Conservation (phyloP, 2,329 filamentous ascomycete species). For the Escovopsis sp. region DNA sequence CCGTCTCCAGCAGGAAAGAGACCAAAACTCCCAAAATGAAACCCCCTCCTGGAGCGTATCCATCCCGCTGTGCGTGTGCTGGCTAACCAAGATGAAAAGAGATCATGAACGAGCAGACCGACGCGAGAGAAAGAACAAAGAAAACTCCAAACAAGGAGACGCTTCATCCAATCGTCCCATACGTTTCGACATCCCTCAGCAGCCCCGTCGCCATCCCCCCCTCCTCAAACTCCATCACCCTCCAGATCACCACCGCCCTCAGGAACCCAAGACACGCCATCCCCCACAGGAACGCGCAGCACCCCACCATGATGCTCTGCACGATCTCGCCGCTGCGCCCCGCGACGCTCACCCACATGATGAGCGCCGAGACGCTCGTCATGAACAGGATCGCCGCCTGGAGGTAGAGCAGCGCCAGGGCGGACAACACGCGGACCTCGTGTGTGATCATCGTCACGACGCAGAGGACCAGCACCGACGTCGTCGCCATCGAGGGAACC, state of each 20-base stretch:
- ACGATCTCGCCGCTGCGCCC: constrained; percentile 9
- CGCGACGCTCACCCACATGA: constrained; percentile 12
- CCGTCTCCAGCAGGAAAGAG: background rate
- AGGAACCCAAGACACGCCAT: constrained; percentile 15
- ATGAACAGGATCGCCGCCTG: constrained; percentile 13
- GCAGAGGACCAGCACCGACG: constrained; percentile 10
- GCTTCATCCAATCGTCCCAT: background rate
- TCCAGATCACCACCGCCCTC: constrained; percentile 16
- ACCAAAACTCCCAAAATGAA: background rate
- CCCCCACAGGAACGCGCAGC: constrained; percentile 15
- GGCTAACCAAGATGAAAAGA: too few relatives aligned
- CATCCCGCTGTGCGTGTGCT: too few relatives aligned
- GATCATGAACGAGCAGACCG: too few relatives aligned
- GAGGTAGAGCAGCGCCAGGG: constrained; percentile 13
- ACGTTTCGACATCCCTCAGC: background rate
- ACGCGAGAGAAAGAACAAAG: too few relatives aligned
- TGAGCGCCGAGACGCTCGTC: constrained; percentile 8
- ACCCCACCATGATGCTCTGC: constrained; percentile 14
- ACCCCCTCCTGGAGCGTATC: too few relatives aligned
- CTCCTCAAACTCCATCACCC: constrained; percentile 4
- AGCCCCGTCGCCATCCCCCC: background rate
- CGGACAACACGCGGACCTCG: constrained; percentile 14
- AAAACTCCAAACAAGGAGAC: too few relatives aligned
- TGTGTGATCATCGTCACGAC: constrained; percentile 11
- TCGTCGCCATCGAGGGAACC: constrained; percentile 9